These are phyloP conservation scores for Argentina anserina DNA, from an alignment of 306 rosid species.

Conservation along the genomic window DNA sequence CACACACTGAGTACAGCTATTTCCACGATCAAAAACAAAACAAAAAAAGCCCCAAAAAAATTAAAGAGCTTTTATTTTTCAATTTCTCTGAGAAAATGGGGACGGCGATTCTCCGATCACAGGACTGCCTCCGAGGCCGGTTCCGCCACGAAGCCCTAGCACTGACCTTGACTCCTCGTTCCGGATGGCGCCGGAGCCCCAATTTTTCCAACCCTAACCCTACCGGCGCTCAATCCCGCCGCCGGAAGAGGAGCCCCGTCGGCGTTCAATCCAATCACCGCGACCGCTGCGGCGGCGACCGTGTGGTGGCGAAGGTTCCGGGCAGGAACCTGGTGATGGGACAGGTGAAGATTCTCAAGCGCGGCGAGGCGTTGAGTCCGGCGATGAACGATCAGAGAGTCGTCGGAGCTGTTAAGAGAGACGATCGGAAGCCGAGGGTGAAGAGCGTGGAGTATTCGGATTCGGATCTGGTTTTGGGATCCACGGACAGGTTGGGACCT, in stretches of 20 bases:
- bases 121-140: conserved; percentile 37
- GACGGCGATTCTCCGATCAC: conserved; percentile 47
- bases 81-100: conserved; percentile 25
- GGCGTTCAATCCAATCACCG: conserved; percentile 15
- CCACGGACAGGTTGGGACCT: conserved; percentile 68
- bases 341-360: conserved; percentile 73
- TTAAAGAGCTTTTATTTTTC: rapidly evolving
- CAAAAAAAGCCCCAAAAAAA: too few species aligned
- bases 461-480: conserved; percentile 45
- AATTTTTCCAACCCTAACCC: conserved; percentile 7
- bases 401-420: not conserved
- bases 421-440: conserved; percentile 15
- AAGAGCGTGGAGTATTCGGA: conserved; percentile 17
- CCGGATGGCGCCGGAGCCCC: conserved; percentile 24
- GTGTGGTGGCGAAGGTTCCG: conserved; percentile 23
- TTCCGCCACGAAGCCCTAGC: conserved; percentile 35
- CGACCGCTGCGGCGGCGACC: conserved; percentile 10
- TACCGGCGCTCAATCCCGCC: conserved; percentile 27
- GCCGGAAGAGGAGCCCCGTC: conserved; percentile 51
- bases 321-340: conserved; percentile 47
- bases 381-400: conserved; percentile 4
- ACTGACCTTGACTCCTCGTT: conserved; percentile 1
- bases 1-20: not conserved
- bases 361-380: conserved; percentile 51
- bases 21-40: not conserved